These are phyloP conservation scores for Xylaria sp. DNA, from an alignment of 2,329 filamentous ascomycete genomes.

Conservation along the genomic window DNA sequence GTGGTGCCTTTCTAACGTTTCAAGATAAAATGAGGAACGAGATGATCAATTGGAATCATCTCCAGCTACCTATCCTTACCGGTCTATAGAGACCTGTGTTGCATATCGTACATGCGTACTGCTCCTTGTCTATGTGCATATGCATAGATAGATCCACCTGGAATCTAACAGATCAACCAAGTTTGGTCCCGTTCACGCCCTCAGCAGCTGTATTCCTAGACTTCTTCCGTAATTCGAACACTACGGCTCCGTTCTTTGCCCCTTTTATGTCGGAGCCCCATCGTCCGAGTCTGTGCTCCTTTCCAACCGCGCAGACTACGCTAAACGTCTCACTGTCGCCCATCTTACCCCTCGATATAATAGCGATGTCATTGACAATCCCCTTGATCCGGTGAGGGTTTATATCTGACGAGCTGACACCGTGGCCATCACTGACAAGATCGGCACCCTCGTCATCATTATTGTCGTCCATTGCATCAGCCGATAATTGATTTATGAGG, in stretches of 20 bases:
- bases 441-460: constrained; percentile 27
- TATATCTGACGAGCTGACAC: constrained; percentile 6
- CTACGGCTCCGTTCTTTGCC: constrained; percentile 81
- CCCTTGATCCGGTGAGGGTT: constrained; percentile 61
- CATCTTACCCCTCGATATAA: constrained; percentile 80
- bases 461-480: constrained; percentile 36
- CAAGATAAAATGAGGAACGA: too few species aligned
- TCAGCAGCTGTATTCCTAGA: constrained; percentile 1
- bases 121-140: too few species aligned
- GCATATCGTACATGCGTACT: too few species aligned
- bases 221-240: constrained; percentile 72
- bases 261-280: constrained; percentile 68
- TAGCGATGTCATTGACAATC: constrained; percentile 84
- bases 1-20: too few species aligned
- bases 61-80: too few species aligned
- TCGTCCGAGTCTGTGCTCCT: constrained; percentile 82
- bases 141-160: too few species aligned
- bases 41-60: too few species aligned
- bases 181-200: constrained; percentile 5
- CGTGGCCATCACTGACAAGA: constrained; percentile 33
- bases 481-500: constrained; percentile 34
- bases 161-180: too few species aligned
- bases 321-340: constrained; percentile 78
- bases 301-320: constrained; percentile 84
- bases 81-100: too few species aligned